Evolutionary conservation across 164 flowering plant genomes (phyloP), one percentile per base, ranked within the genome.

Genomic region (Akebia trifoliata): DNA sequence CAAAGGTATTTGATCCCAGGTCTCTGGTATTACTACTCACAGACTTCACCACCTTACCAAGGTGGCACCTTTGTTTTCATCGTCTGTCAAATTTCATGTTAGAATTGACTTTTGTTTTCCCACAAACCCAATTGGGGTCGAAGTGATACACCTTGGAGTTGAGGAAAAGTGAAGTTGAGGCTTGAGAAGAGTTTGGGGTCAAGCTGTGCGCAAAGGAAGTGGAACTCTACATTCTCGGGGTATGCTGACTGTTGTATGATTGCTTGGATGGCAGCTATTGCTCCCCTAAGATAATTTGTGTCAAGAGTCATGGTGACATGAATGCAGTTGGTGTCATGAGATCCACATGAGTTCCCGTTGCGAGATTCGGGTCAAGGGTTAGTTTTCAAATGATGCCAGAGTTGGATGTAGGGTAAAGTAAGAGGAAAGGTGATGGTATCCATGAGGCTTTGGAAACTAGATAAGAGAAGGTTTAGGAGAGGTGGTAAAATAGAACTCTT

Each of bases 281-380:
- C 81, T 0, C 95, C 90, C 1, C 95, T 56, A 14, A 86, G 74
- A 62, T 86, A 84, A 35, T 84, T 84, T 8, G 68, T 69, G 17
- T 84, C 95, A 0, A 84, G 75, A 31, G 90, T 84, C 88, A 86
- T 82, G 43, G 90, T 64, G 0, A 84, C 65, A 61, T 84, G 88
- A 54, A 86, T 72, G 2, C 11, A 15, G 17, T 66, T 51, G 9
- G 50, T 15, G 29, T 39, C 52, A 0, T 45, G 20, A 22, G 63
- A 47, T 15, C 67, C 65, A 34, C 86, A 84, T 0, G 67, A 29
- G 0, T 75, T 78, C 1, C 81, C 82, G 17, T 84, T 84, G 17
- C 80, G 79, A 40, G 81, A 84, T 2, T 79, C 80, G 0, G 88
- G 95, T 60, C 29, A 0, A 56, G 21, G 20, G 69, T 18, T 0